Evolutionary conservation across 192 early-diverging fungal species (phyloP), one percentile per base, ranked within the genome.

Genomic region (Coemansia sp.): DNA sequence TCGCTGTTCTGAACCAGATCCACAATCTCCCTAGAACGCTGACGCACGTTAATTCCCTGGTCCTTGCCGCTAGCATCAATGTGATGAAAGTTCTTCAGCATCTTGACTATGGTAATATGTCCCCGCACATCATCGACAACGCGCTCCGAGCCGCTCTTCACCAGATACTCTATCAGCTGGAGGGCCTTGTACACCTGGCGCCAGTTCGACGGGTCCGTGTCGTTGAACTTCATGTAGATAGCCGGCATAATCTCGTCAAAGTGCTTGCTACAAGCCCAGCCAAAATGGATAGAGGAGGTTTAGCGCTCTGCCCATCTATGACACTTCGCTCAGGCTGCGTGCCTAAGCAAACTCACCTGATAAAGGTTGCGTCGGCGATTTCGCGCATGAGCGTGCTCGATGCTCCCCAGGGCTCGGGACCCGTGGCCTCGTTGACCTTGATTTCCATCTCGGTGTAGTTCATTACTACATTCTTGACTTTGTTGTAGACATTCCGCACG

Each of bases 231-330:
- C 62, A 90, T 85, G 74, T 94, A 97, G 50, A 97, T 89, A 31
- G 91, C 92, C 1, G 94, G 86, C 94, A 99, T 96, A 64, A 97
- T 94, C 70, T 99, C 96, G 64, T 93, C 91, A 71, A 97, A 96
- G 66, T 91, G 83, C 84, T 92, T 89, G 63, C 93, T 95, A 73
- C 58, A 26, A 0, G 3, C 11, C 14, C 31, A 31, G 31, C 31
- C 31, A 31, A 31, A 31, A 31, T 31, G 31, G 31, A 31, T 31
- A 31, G 31, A 31, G 31, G 31, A 31, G 31, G 31, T 31, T 31
- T 31, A 31, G 31, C 31, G 4, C 4, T 3, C 31, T 31, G 4
- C 31, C 31, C 4, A 4, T 1, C 31, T 31, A 31, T 4, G 4
- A 31, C 4, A 31, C 31, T 31, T 31, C 4, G n/a, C 31, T 31